A percentile compares a stretch with the other conserved stretches of the same genome.
These are phyloP conservation scores for Malassezia psittaci DNA, from an alignment of 1,284 basidiomycete genomes.

Conservation along the genomic window DNA sequence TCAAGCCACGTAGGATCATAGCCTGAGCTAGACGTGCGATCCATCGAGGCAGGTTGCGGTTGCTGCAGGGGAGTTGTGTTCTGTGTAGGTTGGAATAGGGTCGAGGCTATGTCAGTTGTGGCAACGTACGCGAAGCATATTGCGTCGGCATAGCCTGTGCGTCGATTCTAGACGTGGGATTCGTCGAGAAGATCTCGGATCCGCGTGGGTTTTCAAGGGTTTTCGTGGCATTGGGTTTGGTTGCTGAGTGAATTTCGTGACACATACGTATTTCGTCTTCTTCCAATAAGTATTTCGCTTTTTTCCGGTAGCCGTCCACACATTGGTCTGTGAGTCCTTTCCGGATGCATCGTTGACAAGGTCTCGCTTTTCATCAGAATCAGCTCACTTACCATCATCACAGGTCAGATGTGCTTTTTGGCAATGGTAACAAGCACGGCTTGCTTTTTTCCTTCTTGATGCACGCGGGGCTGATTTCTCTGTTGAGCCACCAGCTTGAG, in stretches of 20 bases:
- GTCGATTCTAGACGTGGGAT: neutral
- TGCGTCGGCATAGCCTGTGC: neutral
- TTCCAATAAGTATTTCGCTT: constrained; percentile 71
- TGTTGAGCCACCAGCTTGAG: neutral
- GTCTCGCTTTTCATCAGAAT: constrained; percentile 53
- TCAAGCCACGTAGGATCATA: constrained; percentile 67
- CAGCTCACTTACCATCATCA: constrained; percentile 65
- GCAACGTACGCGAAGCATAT: neutral
- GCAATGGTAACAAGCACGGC: constrained; percentile 83
- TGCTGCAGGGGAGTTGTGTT: neutral
- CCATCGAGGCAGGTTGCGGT: neutral
- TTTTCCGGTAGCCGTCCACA: constrained; percentile 88
- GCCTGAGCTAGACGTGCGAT: constrained; percentile 30
- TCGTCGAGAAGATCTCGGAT: neutral
- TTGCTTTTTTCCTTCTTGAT: constrained; percentile 62
- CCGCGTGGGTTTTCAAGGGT: neutral
- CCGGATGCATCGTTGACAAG: constrained; percentile 87
- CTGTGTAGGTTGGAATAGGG: neutral
- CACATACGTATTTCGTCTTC: constrained; percentile 34
- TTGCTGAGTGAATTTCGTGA: neutral
- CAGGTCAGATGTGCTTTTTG: constrained; percentile 91
- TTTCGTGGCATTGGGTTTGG: neutral
- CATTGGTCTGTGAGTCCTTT: constrained; percentile 81
- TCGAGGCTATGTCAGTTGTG: neutral
- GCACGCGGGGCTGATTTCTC: neutral